Evolutionary conservation across 2,329 filamentous ascomycete species (phyloP), one percentile per base, ranked within the genome.

Genomic region (Fusarium nanum): DNA sequence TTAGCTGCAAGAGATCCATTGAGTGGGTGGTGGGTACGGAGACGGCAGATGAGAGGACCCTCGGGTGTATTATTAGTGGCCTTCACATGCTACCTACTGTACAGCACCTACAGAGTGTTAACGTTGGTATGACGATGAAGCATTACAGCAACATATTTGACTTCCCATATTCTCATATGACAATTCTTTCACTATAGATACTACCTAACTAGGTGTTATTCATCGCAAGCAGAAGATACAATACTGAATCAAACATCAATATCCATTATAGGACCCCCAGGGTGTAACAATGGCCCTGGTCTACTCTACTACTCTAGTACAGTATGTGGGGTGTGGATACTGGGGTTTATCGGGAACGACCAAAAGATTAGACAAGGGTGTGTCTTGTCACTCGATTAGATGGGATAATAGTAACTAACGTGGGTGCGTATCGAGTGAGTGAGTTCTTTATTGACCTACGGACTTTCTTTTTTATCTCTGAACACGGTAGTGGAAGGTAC

Each of bases 311-410:
- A 50, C 49, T 48, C 49, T 28, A 30, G 44, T 37, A 37, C 34
- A 37, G 34, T 37, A 46, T 67, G 65, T 64, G 65, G 65, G 65
- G 67, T 69, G 67, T 57, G 53, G 47, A n/a, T 37, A 30, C 60
- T 64, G 68, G 68, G 68, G 68, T 71, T 68, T 71, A 71, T 71
- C 68, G 56, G 68, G 64, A 71, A 71, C 64, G 37, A 69, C 60
- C 64, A 37, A 37, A 45, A 71, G 68, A 71, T 71, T 71, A 63
- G 63, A 52, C 20, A 30, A 45, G 61, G 60, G 60, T 58, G 50
- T 64, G 61, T 64, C 55, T 59, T 62, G 68, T 60, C 68, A 69
- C 68, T 66, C 68, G 61, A 71, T 71, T 70, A 68, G 68, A 71
- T 71, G 68, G 64, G 68, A 71, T 71, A 71, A 71, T 71, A 56